These are phyloP conservation scores for Leishmania turanica DNA, from an alignment of 208 protist species.

Conservation along the genomic window DNA sequence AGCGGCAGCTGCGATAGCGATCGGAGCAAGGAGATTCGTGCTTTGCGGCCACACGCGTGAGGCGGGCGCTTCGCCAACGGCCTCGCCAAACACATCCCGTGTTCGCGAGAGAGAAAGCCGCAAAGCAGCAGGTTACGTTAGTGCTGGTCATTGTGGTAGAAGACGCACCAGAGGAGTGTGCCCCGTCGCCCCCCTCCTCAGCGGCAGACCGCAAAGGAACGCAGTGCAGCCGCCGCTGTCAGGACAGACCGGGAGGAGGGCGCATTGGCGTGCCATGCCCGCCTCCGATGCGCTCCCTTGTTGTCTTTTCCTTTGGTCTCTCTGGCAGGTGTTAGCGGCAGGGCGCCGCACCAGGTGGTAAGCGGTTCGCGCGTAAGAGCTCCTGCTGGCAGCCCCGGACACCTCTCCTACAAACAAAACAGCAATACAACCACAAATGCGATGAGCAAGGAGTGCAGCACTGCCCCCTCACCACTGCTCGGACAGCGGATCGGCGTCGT, in stretches of 20 bases:
- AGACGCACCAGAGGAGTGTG: background rate
- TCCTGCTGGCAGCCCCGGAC: background rate
- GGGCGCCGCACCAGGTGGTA: background rate
- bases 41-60: background rate
- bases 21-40: background rate
- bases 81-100: background rate
- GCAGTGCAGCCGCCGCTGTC: background rate
- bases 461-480: conserved; percentile 45
- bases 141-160: background rate
- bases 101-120: background rate
- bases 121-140: background rate
- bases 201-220: background rate
- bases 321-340: background rate
- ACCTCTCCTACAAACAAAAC: background rate
- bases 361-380: background rate
- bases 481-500: conserved; percentile 70
- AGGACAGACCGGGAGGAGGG: background rate
- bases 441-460: background rate
- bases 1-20: background rate
- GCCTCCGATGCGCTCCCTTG: background rate
- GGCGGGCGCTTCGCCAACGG: background rate
- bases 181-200: background rate
- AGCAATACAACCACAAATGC: background rate
- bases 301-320: background rate
- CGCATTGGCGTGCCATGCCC: background rate